phyloP scores from a whole-genome alignment of 1,284 basidiomycete species.

The Rhodotorula glutinis region DNA sequence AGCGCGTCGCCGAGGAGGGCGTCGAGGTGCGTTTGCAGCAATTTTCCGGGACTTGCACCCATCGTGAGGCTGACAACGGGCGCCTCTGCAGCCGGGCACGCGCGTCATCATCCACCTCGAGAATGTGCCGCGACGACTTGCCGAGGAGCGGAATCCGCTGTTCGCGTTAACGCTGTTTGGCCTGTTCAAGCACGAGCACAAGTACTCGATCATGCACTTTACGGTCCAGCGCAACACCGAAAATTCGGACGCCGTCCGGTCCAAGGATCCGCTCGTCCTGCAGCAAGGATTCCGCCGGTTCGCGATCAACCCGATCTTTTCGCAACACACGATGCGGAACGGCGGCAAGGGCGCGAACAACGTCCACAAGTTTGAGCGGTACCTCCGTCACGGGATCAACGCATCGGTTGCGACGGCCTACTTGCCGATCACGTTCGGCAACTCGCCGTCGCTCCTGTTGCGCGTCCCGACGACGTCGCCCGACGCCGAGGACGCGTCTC shows the following conservation, averaged over 20 bases:
- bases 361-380: slow-evolving; percentile 96
- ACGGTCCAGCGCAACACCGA: slow-evolving; percentile 94
- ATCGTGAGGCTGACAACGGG: too few species aligned
- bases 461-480: slow-evolving; percentile 43
- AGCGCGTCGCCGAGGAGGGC: slow-evolving; percentile 62
- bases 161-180: slow-evolving; percentile 73
- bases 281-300: slow-evolving; percentile 86
- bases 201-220: slow-evolving; percentile 89
- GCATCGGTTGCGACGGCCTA: slow-evolving; percentile 83
- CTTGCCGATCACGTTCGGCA: slow-evolving; percentile 82
- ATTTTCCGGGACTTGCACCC: too few species aligned
- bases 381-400: slow-evolving; percentile 62
- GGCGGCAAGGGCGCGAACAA: slow-evolving; percentile 90
- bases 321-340: slow-evolving; percentile 77
- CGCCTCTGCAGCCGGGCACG: slow-evolving; percentile 63
- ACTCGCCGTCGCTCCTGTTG: slow-evolving; percentile 40
- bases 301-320: slow-evolving; percentile 80
- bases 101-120: slow-evolving; percentile 71
- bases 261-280: slow-evolving; percentile 87
- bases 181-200: slow-evolving; percentile 92
- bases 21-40: slow-evolving; percentile 59
- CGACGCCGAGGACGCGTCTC: slow-evolving; percentile 38
- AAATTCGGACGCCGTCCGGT: slow-evolving; percentile 79
- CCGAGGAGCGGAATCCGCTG: slow-evolving; percentile 51
- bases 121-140: slow-evolving; percentile 58